A percentile compares a stretch with the other conserved stretches of the same genome.
These are phyloP conservation scores for Carallia brachiata DNA, from an alignment of 345 rosid species.

Conservation along the genomic window DNA sequence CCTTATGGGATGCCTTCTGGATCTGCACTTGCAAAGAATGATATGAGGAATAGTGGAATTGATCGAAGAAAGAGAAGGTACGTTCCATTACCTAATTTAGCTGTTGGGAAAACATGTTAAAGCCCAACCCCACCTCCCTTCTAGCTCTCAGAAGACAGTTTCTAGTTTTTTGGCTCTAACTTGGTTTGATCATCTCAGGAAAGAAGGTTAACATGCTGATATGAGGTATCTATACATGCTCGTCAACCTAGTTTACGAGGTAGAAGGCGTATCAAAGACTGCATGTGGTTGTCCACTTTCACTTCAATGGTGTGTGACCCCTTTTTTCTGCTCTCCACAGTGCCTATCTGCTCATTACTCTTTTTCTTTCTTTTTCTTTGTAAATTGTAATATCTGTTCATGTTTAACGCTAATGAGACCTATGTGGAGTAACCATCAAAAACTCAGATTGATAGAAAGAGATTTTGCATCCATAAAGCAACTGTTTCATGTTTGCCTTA, in stretches of 20 bases:
- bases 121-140: not conserved
- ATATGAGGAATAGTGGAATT: constrained; percentile 57
- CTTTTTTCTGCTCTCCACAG: no score
- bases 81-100: not conserved
- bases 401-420: no score
- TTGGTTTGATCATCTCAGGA: constrained; percentile 37
- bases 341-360: no score
- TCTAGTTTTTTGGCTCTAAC: constrained; percentile 11
- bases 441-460: no score
- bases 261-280: not conserved
- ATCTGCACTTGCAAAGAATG: constrained; percentile 56
- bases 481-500: no score
- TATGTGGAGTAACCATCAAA: no score
- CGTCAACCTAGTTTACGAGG: not conserved
- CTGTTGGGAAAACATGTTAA: not conserved
- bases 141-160: constrained; percentile 2
- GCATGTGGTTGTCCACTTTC: not conserved
- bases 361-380: no score
- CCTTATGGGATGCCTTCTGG: constrained; percentile 66
- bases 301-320: not conserved
- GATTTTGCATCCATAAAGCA: no score
- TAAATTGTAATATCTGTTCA: no score
- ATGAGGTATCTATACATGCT: constrained; percentile 19
- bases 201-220: constrained; percentile 33
- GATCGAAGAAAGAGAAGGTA: constrained; percentile 92